Evolutionary conservation across 176 grass and related monocot species (phyloP).

Genomic region (Ensete ventricosum): DNA sequence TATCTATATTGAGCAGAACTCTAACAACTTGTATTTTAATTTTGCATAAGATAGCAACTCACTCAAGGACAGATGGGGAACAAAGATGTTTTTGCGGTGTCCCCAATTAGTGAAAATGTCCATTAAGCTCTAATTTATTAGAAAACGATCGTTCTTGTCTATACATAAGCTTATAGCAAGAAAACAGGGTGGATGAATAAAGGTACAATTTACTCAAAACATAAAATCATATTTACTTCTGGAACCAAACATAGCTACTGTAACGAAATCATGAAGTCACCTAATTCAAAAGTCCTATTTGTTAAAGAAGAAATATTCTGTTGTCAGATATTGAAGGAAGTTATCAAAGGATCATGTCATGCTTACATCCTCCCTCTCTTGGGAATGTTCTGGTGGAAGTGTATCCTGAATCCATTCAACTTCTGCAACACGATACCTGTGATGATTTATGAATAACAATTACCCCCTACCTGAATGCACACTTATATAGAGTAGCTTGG

Average conservation of each 20-base stretch:
- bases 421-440: conserved; percentile 92
- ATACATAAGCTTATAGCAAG: neutral
- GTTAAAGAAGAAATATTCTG: neutral
- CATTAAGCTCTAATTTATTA: neutral
- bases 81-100: neutral
- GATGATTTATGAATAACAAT: conserved; percentile 21
- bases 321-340: neutral
- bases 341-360: neutral
- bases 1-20: neutral
- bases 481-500: neutral
- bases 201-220: too few species aligned
- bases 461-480: neutral
- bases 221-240: too few species aligned
- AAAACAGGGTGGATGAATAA: neutral
- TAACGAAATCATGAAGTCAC: neutral
- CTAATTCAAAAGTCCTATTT: neutral
- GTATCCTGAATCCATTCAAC: conserved; percentile 91
- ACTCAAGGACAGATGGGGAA: neutral
- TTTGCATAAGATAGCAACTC: neutral
- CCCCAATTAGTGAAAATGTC: neutral
- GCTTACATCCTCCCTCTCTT: conserved; percentile 67
- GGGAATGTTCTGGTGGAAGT: conserved; percentile 56
- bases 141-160: neutral
- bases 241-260: too few species aligned
- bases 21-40: neutral